Evolutionary conservation across 2,329 filamentous ascomycete species (phyloP).

Genomic region (Eurotiales sp.): DNA sequence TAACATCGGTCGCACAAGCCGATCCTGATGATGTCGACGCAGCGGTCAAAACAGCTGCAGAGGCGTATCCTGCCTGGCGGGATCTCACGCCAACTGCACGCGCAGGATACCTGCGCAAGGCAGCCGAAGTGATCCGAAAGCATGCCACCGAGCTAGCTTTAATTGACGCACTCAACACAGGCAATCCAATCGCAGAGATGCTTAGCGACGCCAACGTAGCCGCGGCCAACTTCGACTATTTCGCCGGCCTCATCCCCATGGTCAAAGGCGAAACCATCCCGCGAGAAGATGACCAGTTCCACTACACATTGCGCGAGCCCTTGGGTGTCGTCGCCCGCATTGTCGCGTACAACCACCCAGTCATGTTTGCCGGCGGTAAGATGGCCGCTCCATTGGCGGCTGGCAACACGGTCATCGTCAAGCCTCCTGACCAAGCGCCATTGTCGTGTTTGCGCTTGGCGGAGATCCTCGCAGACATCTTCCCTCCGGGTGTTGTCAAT

Average conservation of each 20-base stretch:
- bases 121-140: slow-evolving; percentile 16
- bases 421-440: slow-evolving; percentile 28
- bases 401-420: slow-evolving; percentile 35
- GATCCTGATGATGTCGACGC: slow-evolving; percentile 41
- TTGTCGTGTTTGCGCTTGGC: slow-evolving; percentile 19
- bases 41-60: slow-evolving; percentile 44
- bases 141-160: slow-evolving; percentile 18
- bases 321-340: slow-evolving; percentile 56
- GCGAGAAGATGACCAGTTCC: slow-evolving; percentile 17
- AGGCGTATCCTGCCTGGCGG: slow-evolving; percentile 28
- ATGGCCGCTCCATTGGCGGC: slow-evolving; percentile 31
- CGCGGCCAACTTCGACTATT: slow-evolving; percentile 21
- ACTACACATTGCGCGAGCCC: slow-evolving; percentile 39
- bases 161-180: slow-evolving; percentile 20
- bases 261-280: slow-evolving; percentile 24
- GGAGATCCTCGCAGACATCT: slow-evolving; percentile 19
- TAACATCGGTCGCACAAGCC: slow-evolving; percentile 47
- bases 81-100: slow-evolving; percentile 13
- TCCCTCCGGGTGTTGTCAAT: slow-evolving; percentile 21
- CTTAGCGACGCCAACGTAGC: slow-evolving; percentile 20
- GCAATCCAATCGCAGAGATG: slow-evolving; percentile 24
- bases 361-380: slow-evolving; percentile 54
- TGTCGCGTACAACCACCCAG: slow-evolving; percentile 58
- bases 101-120: slow-evolving; percentile 45
- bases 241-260: slow-evolving; percentile 24